These are phyloP conservation scores for Blastobotrys malaysiensis DNA, from an alignment of 1,139 yeast genomes.

Conservation along the genomic window DNA sequence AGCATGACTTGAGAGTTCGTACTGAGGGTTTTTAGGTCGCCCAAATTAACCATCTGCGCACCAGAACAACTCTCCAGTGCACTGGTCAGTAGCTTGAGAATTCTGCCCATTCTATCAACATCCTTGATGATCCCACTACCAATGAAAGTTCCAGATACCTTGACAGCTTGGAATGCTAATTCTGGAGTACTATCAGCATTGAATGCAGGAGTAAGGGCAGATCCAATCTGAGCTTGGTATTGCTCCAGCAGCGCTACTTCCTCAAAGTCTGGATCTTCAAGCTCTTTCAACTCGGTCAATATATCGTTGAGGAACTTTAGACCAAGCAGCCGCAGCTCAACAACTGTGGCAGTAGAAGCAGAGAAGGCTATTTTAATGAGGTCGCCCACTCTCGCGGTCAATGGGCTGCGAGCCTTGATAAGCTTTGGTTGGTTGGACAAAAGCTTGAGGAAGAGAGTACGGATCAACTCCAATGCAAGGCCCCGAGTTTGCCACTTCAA, in stretches of 20 bases:
- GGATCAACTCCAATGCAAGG: slow-evolving; percentile 55
- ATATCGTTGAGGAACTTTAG: slow-evolving; percentile 60
- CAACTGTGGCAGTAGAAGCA: slow-evolving; percentile 70
- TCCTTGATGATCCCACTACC: slow-evolving; percentile 49
- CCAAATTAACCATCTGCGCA: slow-evolving; percentile 37
- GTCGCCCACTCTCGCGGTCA: slow-evolving; percentile 57
- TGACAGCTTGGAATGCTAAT: slow-evolving; percentile 72
- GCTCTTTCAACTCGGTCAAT: slow-evolving; percentile 42
- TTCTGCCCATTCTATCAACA: slow-evolving; percentile 48
- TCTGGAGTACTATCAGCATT: slow-evolving; percentile 64
- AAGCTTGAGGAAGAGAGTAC: slow-evolving; percentile 45
- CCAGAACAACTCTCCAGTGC: slow-evolving; percentile 54
- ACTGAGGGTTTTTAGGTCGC: slow-evolving; percentile 37
- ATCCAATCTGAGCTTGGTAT: slow-evolving; percentile 89
- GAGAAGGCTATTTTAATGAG: slow-evolving; percentile 76
- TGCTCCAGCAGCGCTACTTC: slow-evolving; percentile 74
- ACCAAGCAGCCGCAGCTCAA: slow-evolving; percentile 59
- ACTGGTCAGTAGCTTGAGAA: slow-evolving; percentile 59
- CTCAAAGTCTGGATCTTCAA: slow-evolving; percentile 70
- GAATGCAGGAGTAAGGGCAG: slow-evolving; percentile 90
- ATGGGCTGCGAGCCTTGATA: slow-evolving; percentile 26
- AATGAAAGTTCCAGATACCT: slow-evolving; percentile 73
- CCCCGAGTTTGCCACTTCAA: slow-evolving; percentile 65
- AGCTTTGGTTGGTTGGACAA: slow-evolving; percentile 40
- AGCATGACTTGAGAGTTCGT: slow-evolving; percentile 50